phyloP scores from a whole-genome alignment of 140 eudicot species.

The Stevia rebaudiana region DNA sequence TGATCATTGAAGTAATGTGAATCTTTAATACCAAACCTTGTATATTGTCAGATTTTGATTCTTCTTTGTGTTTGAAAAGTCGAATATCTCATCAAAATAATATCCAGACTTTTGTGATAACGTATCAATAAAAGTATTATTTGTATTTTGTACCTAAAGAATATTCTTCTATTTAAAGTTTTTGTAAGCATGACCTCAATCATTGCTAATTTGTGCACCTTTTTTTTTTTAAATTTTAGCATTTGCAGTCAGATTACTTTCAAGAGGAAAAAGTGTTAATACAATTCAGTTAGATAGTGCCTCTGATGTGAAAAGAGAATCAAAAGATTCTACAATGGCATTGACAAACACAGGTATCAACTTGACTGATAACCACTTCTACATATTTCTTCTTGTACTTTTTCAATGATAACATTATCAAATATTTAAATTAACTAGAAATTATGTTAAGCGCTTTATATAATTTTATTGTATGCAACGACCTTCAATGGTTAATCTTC shows the following conservation, averaged over 20 bases:
- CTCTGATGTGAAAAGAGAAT: too few species aligned
- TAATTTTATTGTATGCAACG: not conserved
- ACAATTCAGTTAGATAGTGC: slow-evolving; percentile 34
- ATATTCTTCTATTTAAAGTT: not conserved
- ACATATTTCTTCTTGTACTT: not conserved
- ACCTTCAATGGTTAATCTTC: not conserved
- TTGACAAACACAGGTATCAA: slow-evolving; percentile 34
- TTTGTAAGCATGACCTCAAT: not conserved
- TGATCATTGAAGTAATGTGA: not conserved
- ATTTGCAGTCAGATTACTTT: slow-evolving; percentile 49
- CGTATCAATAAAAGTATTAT: not conserved
- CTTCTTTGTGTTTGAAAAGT: not conserved
- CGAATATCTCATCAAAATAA: not conserved
- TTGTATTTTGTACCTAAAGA: not conserved
- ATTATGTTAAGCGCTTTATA: not conserved
- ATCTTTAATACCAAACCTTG: not conserved
- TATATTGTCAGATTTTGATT: not conserved
- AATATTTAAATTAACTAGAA: too few species aligned
- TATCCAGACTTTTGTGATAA: not conserved
- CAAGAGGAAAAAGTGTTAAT: slow-evolving; percentile 37
- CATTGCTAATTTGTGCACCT: slow-evolving; percentile 14
- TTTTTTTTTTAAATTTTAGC: slow-evolving; percentile 44
- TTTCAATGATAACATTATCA: too few species aligned
- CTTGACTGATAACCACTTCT: not conserved
- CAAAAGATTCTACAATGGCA: slow-evolving; percentile 31